Base-by-base conservation (phyloP, 257 asterid species). In the Gentiana macrophylla region DNA sequence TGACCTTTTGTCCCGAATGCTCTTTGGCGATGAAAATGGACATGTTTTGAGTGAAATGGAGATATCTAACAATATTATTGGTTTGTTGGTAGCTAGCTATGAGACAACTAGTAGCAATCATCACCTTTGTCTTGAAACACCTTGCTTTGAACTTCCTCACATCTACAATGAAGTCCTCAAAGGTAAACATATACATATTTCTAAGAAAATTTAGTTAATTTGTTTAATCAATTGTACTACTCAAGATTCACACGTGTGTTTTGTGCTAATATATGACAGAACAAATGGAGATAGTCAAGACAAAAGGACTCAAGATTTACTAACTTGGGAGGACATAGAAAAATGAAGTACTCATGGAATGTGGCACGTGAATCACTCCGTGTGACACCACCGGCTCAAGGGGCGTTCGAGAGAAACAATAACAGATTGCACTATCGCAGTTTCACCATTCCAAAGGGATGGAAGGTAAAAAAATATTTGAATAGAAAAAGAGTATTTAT, bases 1-100 rank as follows among this genome's bases (percentile, higher is more conserved):
- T 1, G 94, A 82, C 44, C 57, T 82, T 8, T 47, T 82, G 66
- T 79, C 91, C 0, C 66, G 70, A 32, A 75, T 79, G 88, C 62
- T 84, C 2, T 77, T 78, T 4, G 24, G n/a, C 80, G 88, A 79
- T 58, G 88, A 82, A 67, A 68, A 77, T 37, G 85, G 88, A 1
- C 13, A 72, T 12, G 41, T 52, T 2, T 50, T 78, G 67, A 82
- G 70, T 46, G 91, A 82, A 44, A 75, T 77, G 94, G 88, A 82
- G 64, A 80, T 85, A 4, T 79, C 84, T 0, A 78, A 78, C 50
- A 71, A 67, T 8, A 50, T 82, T 2, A 66, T 76, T 5, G 84
- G 86, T 1, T 60, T 82, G 62, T 48, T 84, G 2, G 86, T 81
- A 12, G 94, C 85, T 1, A 75, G 87, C 65, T 79, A 67, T 34